Base-by-base conservation (phyloP, 1,284 basidiomycete genomes). In the Kwoniella shivajii region DNA sequence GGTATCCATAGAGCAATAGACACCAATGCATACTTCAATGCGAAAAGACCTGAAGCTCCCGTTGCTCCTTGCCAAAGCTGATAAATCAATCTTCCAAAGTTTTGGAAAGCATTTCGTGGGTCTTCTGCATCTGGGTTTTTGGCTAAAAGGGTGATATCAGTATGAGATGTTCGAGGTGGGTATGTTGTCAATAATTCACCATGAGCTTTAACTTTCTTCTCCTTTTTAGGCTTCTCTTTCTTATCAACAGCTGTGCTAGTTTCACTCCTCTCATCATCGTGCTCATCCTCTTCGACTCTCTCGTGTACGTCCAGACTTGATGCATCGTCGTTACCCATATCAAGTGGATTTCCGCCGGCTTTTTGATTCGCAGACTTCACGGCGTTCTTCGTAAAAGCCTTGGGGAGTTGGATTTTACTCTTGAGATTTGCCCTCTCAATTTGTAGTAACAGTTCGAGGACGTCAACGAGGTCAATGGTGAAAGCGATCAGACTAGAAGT, bases 1-100 rank as follows among this genome's bases (percentile, higher is more conserved):
- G 84, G 85, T 0, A 85, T 68, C 83, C 84, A 87, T 1, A 87
- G 71, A 0, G 81, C 81, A 30, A 87, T 72, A 0, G 82, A 82
- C 14, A 85, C 70, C 16, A 86, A 56, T 0, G 79, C 80, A 67
- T 85, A 84, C 62, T 85, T 83, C 69, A 85, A 77, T 0, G 82
- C 81, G 64, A 85, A 88, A 1, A 78, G 48, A 4, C 78, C 78
- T 22, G 70, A 60, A 16, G 67, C 48, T 1, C 69, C 67, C 2
- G 56, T 61, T 9, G 73, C 43, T n/a, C 59, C 69, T 2, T 61
- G 57, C 60, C 67, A 66, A 9, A 67, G 30, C 1, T 36, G 31
- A 14, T 58, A 43, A 2, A 76, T 13, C 14, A 49, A 26, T 16
- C 73, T 54, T 3, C 71, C 67, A 36, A 74, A 59, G 22, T 56